A percentile compares a stretch with the other conserved stretches of the same genome.
phyloP scores from a whole-genome alignment of 805 yeast genomes.

The Pichia exigua region DNA sequence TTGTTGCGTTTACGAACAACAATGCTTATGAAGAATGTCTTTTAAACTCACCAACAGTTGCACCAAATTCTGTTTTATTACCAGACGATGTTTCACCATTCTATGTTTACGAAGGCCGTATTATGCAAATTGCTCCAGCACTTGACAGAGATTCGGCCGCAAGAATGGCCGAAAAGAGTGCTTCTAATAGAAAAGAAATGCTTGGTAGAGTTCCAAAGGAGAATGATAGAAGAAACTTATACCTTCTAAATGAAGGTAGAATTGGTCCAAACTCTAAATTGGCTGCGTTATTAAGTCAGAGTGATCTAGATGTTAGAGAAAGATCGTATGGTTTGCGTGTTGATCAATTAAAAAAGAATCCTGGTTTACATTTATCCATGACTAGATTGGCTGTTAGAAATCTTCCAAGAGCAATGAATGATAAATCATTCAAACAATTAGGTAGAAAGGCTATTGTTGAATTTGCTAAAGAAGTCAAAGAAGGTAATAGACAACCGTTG shows the following conservation, averaged over 20 bases:
- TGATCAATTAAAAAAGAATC: constrained; percentile 84
- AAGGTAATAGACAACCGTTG: constrained; percentile 68
- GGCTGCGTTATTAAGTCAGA: constrained; percentile 55
- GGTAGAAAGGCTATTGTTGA: constrained; percentile 93
- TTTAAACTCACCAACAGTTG: constrained; percentile 66
- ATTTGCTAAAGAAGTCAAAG: constrained; percentile 84
- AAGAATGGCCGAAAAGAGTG: constrained; percentile 62
- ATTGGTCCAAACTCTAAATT: constrained; percentile 73
- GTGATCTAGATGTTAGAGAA: constrained; percentile 83
- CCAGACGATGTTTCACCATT: constrained; percentile 88
- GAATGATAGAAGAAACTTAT: constrained; percentile 78
- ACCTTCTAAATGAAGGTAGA: constrained; percentile 88
- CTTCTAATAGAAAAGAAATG: constrained; percentile 61
- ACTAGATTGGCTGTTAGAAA: constrained; percentile 94
- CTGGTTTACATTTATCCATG: constrained; percentile 84
- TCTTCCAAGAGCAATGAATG: constrained; percentile 86
- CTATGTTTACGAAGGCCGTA: constrained; percentile 89
- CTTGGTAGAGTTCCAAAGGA: constrained; percentile 76
- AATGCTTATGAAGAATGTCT: constrained; percentile 63
- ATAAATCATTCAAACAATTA: constrained; percentile 79
- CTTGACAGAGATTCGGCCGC: constrained; percentile 82
- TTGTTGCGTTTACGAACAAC: constrained; percentile 70
- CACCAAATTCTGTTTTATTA: constrained; percentile 56
- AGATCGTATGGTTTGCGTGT: constrained; percentile 80
- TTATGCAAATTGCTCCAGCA: constrained; percentile 74